Evolutionary conservation across 805 yeast species (phyloP).

Genomic region (Saccharomycopsis guyanensis): DNA sequence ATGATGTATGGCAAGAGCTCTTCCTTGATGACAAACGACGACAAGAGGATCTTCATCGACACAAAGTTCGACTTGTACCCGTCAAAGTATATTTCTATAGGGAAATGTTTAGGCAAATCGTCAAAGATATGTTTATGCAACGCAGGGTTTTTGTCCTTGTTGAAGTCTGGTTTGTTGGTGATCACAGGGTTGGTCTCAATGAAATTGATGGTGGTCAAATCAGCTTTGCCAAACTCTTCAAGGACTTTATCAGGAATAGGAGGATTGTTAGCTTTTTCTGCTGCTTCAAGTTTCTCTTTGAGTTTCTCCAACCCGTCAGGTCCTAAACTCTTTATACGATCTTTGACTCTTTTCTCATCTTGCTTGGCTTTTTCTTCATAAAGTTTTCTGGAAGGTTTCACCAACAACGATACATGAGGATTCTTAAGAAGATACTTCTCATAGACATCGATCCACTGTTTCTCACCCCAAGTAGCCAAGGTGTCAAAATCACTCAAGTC

Average conservation of each 20-base stretch:
- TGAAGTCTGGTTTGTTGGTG: constrained; percentile 29
- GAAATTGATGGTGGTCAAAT: constrained; percentile 66
- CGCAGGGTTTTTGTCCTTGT: constrained; percentile 20
- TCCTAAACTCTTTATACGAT: constrained; percentile 48
- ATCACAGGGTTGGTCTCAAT: constrained; percentile 60
- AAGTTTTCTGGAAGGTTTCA: constrained; percentile 59
- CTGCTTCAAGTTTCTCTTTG: constrained; percentile 45
- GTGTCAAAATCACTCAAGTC: constrained; percentile 51
- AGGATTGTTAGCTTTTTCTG: constrained; percentile 60
- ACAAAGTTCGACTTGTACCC: constrained; percentile 73
- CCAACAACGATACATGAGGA: constrained; percentile 57
- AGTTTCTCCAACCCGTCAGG: constrained; percentile 50
- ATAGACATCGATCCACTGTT: constrained; percentile 60
- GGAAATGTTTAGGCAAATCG: constrained; percentile 39
- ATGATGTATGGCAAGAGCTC: constrained; percentile 56
- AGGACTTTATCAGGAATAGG: constrained; percentile 69
- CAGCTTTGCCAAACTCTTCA: constrained; percentile 57
- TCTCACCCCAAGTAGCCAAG: constrained; percentile 51
- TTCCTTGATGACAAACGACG: constrained; percentile 45
- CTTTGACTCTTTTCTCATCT: constrained; percentile 40
- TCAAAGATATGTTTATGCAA: constrained; percentile 21
- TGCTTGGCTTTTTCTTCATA: constrained; percentile 46
- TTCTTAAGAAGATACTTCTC: constrained; percentile 48
- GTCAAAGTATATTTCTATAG: constrained; percentile 72
- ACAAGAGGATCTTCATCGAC: constrained; percentile 53